Percentiles rank a stretch among this genome's conserved stretches.
phyloP scores from a whole-genome alignment of 768 basidiomycete species.

The Lepiota subincarnata region DNA sequence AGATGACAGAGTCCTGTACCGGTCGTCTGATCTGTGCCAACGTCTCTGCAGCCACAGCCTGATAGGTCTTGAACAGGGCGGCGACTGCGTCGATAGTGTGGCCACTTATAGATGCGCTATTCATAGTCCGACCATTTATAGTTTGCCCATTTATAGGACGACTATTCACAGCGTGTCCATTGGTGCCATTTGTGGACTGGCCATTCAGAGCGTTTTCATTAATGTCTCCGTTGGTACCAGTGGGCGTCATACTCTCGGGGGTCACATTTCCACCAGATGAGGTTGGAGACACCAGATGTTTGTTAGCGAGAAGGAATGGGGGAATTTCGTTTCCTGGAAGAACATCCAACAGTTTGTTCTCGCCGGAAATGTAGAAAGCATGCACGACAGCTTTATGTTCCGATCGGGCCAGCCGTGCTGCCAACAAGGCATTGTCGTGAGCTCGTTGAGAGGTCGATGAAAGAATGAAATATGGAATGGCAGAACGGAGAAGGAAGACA shows the following conservation, averaged over 20 bases:
- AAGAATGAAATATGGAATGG: constrained; percentile 77
- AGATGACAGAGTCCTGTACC: constrained; percentile 47
- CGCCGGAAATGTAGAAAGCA: constrained; percentile 55
- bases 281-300: constrained; percentile 31
- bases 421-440: constrained; percentile 86
- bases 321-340: constrained; percentile 55
- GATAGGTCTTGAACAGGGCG: constrained; percentile 56
- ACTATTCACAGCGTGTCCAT: constrained; percentile 1
- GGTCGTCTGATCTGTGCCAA: constrained; percentile 59
- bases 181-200: not conserved
- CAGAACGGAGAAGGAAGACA: constrained; percentile 71
- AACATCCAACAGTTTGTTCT: constrained; percentile 40
- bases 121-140: constrained; percentile 11
- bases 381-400: constrained; percentile 82
- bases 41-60: constrained; percentile 63
- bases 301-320: constrained; percentile 54
- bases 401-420: constrained; percentile 69
- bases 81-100: constrained; percentile 11
- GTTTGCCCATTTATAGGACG: constrained; percentile 14
- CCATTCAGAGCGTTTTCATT: constrained; percentile 21
- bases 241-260: constrained; percentile 13
- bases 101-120: not conserved
- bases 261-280: constrained; percentile 29
- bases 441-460: constrained; percentile 77
- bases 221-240: constrained; percentile 25